Evolutionary conservation across 139 green algal genomes (phyloP), one percentile per base, ranked within the genome.

Genomic region (Ulvella scutata): DNA sequence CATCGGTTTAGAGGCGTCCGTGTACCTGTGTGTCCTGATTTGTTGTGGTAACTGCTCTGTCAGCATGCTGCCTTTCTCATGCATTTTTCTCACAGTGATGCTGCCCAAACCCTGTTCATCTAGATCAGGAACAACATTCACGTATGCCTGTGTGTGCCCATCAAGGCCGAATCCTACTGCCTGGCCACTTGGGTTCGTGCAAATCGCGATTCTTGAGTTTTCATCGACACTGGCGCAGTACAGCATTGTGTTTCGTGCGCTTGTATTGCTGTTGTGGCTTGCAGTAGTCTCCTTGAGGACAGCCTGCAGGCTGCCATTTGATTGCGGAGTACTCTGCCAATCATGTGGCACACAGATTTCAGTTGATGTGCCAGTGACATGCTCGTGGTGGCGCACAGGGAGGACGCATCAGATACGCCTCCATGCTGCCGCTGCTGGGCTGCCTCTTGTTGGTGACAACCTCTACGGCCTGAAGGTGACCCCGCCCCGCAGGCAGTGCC

Each of bases 321-420:
- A n/a, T 38, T 62, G 61, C 21, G 7, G 31, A 26, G 4, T 43
- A 37, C 3, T 44, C 75, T 2, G 0, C 17, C 23, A 13, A 17
- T 7, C 26, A 60, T 78, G 31, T 37, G 34, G 3, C n/a, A n/a
- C n/a, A n/a, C n/a, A n/a, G n/a, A n/a, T n/a, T n/a, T n/a, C n/a
- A n/a, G n/a, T n/a, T n/a, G 80, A 76, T 1, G 83, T 77, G 0
- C 77, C 74, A 3, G 73, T 91, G 21, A 34, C 88, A 23, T 59
- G 78, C n/a, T 86, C 79, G 43, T 76, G 67, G 17, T 86, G 86
- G n/a, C 78, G 76, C 10, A 86, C 87, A 26, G 87, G 87, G 1
- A 78, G 87, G 33, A 92, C 88, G 10, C 88, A 92, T 40, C 88
- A 93, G 78, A 93, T 93, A 61, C 82, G 88, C 6, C 75, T 93